Conservation (phyloP, 73 alveolate species). For the Paramecium bursaria region DNA sequence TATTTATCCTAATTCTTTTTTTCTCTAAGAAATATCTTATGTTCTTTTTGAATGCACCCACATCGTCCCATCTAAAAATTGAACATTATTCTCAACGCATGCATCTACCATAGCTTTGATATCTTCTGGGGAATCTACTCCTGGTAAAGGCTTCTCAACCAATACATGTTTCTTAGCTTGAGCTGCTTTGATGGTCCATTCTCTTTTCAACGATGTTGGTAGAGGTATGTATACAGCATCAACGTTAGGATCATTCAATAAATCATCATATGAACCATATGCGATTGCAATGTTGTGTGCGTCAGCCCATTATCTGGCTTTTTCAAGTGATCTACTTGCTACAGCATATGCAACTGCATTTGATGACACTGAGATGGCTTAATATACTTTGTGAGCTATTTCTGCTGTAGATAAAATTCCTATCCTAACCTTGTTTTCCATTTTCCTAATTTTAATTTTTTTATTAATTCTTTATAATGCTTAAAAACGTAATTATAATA, state of each 20-base stretch:
- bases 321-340: constrained; percentile 63
- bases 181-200: constrained; percentile 70
- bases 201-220: constrained; percentile 73
- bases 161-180: constrained; percentile 71
- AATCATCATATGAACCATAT: constrained; percentile 73
- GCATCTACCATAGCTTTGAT: constrained; percentile 64
- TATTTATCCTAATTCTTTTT: constrained; percentile 40
- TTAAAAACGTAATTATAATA: no score
- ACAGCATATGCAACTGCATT: constrained; percentile 67
- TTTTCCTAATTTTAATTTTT: no score
- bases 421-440: constrained; percentile 69
- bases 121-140: constrained; percentile 44
- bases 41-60: constrained; percentile 75
- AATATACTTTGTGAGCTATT: constrained; percentile 73
- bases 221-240: constrained; percentile 76
- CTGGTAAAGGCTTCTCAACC: constrained; percentile 76
- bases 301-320: constrained; percentile 72
- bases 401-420: constrained; percentile 78
- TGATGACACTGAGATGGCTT: constrained; percentile 66
- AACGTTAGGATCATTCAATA: constrained; percentile 67
- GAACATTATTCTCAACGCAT: constrained; percentile 62
- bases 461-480: no score
- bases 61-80: constrained; percentile 80
- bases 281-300: constrained; percentile 53
- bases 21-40: not conserved